Base-by-base conservation (phyloP, 345 rosid species). In the Anastatica hierochuntica region DNA sequence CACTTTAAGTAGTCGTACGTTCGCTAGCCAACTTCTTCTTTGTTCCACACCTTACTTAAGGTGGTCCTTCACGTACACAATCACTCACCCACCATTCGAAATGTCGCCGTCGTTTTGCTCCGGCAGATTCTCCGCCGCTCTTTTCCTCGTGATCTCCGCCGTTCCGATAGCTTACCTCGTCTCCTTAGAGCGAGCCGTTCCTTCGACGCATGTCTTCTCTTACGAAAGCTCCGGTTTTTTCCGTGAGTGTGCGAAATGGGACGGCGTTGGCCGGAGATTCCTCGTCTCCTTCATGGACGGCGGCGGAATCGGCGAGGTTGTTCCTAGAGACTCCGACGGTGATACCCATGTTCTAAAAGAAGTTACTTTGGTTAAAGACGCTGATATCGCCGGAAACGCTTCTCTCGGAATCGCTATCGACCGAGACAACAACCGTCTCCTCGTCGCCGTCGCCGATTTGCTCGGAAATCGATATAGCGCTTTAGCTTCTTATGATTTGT, bases 181-280 rank as follows among this genome's bases (percentile, higher is more conserved):
- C 57, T 77, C 79, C 41, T 64, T 67, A 15, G 95, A 90, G 66
- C 66, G 71, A 19, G 56, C 83, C 35, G 43, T 53, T 1, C 78
- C 94, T 5, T 2, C 86, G 11, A 82, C 82, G 27, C 94, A 76
- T 44, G 88, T 78, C 49, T 74, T 71, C 74, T 81, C 64, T 65
- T 90, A 83, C 79, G 78, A 76, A 26, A 78, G 88, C 77, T 41
- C 80, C 63, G 88, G 86, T 12, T 78, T 63, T 69, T 13, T 90
- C 70, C 84, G 94, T 13, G 97, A 86, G 77, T 76, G 82, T 74
- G 86, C 90, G 57, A 85, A 86, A 81, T 90, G 97, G 97, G 97
- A 90, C 71, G 77, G 68, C 2, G 62, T 45, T 11, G 54, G 73
- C 65, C 76, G 69, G 45, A 80, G 94, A 13, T 90, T 90, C 77